Evolutionary conservation across 768 basidiomycete genomes (phyloP), one percentile per base, ranked within the genome.

Genomic region (Crucibulum laeve): DNA sequence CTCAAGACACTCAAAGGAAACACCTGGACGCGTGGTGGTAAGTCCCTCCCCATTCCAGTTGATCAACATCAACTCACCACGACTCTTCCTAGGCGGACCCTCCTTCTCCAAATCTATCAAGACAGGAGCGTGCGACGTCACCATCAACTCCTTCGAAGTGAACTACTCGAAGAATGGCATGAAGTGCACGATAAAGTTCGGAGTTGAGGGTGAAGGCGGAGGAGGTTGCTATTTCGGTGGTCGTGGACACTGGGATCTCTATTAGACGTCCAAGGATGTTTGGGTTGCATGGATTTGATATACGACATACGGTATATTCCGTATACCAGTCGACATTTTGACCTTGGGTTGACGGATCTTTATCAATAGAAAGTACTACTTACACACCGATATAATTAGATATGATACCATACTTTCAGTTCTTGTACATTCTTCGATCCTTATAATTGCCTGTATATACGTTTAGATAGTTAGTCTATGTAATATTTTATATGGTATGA

Each of bases 121-220:
- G 46, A 46, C 56, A 4, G 68, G 67, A 26, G 38, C 58, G 5
- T 52, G 53, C 48, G 65, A 67, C 40, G 61, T 70, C 19, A 24
- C 50, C 19, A 59, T 71, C 39, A 45, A 42, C 21, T 51, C 53
- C 3, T 45, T 66, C 30, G 63, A 69, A 35, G 58, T 70, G 43
- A 64, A 58, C 47, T 70, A 70, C 52, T 64, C 67, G 24, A 68
- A 66, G 53, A 69, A 68, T 51, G 58, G 53, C 40, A 58, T 70
- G 57, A 70, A 70, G 45, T 69, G 65, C 53, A 56, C 58, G n/a
- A 44, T 69, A 40, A 70, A 71, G 50, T 62, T 69, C 43, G 62
- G 67, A 42, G 61, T 70, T 23, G 51, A 15, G 4, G 48, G 59
- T 37, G 39, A 37, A 15, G 58, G 55, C 14, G 56, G 55, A 13